Evolutionary conservation across 495 filamentous ascomycete species (phyloP), one percentile per base, ranked within the genome.

Genomic region (Bacidia rubella): DNA sequence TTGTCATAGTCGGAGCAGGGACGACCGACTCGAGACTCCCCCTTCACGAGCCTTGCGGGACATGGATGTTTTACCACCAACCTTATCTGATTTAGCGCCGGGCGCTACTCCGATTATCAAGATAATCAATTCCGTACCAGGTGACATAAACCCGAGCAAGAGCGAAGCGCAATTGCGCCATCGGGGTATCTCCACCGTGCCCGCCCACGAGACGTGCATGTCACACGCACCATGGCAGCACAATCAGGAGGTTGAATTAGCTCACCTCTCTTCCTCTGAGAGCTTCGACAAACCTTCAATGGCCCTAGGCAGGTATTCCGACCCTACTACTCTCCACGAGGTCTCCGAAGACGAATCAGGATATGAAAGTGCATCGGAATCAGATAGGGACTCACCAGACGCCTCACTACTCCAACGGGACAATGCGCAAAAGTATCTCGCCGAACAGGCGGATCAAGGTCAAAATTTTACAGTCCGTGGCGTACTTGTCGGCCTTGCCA

Each of bases 391-490:
- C 29, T 51, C 50, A 15, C 47, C 55, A 11, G 46, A 47, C 26
- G 51, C 52, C 17, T 25, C 49, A 20, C 57, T 49, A 19, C 58
- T 65, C 23, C 60, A 61, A n/a, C 61, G 62, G 17, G 66, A 63
- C 54, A 58, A 69, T 49, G 57, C 65, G n/a, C 62, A 66, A 17
- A 55, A 56, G 2, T 67, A 62, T 42, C 64, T 71, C 23, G 65
- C 63, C 12, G 54, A 65, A n/a, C 54, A 60, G 19, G 61, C 53
- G 1, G 53, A 57, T 20, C 56, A 66, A 51, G 59, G 62, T 9
- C 60, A 63, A 32, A 82, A 85, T 68, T 96, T 99, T 67, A 97
- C 93, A 5, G 19, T 80, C 15, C 83, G 92, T 41, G 88, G 86
- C 26, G 70, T 95, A 38, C 61, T 80, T 24, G 87, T 87, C 48